Percentiles rank a stretch among this genome's conserved stretches.
phyloP scores from a whole-genome alignment of 2,329 filamentous ascomycete genomes.

The Nigrospora sphaerica region DNA sequence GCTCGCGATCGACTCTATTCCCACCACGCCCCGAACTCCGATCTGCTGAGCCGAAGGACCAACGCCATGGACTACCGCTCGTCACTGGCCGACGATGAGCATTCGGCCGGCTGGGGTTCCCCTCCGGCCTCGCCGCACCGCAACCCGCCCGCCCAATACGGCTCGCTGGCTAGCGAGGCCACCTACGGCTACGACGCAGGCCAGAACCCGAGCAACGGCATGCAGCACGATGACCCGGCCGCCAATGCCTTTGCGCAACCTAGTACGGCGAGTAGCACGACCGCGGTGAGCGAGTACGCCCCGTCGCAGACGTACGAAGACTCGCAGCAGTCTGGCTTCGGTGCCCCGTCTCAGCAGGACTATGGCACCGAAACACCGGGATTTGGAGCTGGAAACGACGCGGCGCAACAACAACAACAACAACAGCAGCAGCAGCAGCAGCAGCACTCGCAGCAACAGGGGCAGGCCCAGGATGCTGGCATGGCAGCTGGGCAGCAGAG shows the following conservation, averaged over 20 bases:
- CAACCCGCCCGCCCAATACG: conserved; percentile 33
- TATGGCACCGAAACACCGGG: too few species aligned
- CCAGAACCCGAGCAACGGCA: conserved; percentile 36
- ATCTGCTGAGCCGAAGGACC: conserved; percentile 2
- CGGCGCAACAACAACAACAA: conserved; percentile 9
- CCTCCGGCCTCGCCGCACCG: conserved; percentile 43
- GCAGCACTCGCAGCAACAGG: conserved; percentile 16
- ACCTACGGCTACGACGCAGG: conserved; percentile 33
- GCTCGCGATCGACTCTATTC: background rate
- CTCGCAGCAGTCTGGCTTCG: conserved; percentile 19
- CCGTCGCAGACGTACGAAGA: conserved; percentile 22
- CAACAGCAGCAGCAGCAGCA: conserved; percentile 8
- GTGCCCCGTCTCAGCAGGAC: conserved; percentile 7
- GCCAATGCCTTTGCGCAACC: conserved; percentile 36
- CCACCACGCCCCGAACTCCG: background rate
- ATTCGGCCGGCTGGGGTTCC: conserved; percentile 46
- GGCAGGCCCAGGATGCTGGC: conserved; percentile 9
- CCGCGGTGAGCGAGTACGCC: conserved; percentile 32
- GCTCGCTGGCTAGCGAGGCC: conserved; percentile 30
- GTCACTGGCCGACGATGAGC: conserved; percentile 47
- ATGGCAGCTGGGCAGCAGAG: conserved; percentile 8
- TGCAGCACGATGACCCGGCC: conserved; percentile 27
- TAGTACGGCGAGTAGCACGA: conserved; percentile 36
- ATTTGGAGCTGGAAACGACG: conserved; percentile 9
- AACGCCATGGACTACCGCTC: conserved; percentile 50